Percentiles rank a stretch among this genome's conserved stretches.
These are phyloP conservation scores for Microthlaspi erraticum DNA, from an alignment of 345 rosid genomes.

Conservation along the genomic window DNA sequence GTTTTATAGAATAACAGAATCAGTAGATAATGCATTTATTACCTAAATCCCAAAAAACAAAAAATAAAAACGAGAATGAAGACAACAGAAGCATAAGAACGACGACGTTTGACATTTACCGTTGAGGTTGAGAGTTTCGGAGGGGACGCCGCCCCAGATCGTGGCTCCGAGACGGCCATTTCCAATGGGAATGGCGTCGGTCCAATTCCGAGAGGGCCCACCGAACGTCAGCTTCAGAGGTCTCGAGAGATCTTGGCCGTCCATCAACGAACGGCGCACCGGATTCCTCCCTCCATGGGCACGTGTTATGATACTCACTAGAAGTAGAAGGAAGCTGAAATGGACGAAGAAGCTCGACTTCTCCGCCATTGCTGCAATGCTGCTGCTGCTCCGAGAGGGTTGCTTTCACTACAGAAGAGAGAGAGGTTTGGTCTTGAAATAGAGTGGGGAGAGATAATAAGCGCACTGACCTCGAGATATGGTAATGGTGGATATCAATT, in stretches of 20 bases:
- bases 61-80: background rate
- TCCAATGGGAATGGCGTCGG: conserved; percentile 84
- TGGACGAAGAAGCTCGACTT: conserved; percentile 41
- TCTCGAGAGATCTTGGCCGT: conserved; percentile 43
- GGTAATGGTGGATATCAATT: background rate
- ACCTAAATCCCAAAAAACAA: conserved; percentile 11
- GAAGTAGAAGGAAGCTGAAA: conserved; percentile 26
- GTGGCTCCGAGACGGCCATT: conserved; percentile 96
- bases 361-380: conserved; percentile 39
- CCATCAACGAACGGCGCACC: conserved; percentile 49
- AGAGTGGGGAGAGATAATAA: conserved; percentile 10
- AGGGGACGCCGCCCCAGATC: conserved; percentile 84
- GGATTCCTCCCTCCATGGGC: conserved; percentile 54
- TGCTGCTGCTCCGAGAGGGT: conserved; percentile 5
- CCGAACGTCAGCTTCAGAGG: conserved; percentile 66
- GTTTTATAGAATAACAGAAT: background rate
- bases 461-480: background rate
- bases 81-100: conserved; percentile 5
- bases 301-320: conserved; percentile 2
- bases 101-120: conserved; percentile 50
- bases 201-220: conserved; percentile 80
- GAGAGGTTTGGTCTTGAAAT: conserved; percentile 24
- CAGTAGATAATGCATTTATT: conserved; percentile 25
- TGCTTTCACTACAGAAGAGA: conserved; percentile 24
- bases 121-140: conserved; percentile 76